Evolutionary conservation across 805 yeast species (phyloP).

Genomic region (Nakazawaea populi): DNA sequence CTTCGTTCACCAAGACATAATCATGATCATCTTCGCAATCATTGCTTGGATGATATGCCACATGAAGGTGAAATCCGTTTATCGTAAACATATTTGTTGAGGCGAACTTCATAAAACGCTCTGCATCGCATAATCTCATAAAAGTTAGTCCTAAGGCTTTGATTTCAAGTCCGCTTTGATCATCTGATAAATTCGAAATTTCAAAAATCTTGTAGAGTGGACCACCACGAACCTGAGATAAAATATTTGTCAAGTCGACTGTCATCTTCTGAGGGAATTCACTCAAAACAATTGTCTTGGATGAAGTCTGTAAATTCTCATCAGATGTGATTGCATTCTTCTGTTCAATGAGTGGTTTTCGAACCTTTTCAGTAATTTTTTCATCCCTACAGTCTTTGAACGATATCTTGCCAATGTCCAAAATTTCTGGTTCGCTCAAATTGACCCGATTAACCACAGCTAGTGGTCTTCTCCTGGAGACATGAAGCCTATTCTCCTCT

Average conservation of each 20-base stretch:
- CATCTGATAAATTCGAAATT: not conserved
- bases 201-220: constrained; percentile 50
- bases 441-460: not conserved
- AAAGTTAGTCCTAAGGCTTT: constrained; percentile 43
- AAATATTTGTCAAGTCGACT: constrained; percentile 24
- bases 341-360: not conserved
- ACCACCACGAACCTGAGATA: constrained; percentile 62
- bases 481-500: not conserved
- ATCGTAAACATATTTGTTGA: constrained; percentile 48
- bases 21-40: constrained; percentile 4
- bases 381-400: too few relatives aligned
- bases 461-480: not conserved
- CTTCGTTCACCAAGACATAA: constrained; percentile 12
- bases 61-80: constrained; percentile 46
- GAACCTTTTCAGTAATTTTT: too few relatives aligned
- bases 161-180: constrained; percentile 20
- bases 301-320: not conserved
- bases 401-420: not conserved
- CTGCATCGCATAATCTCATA: constrained; percentile 46
- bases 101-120: constrained; percentile 44
- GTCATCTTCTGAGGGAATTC: constrained; percentile 29
- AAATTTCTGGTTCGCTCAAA: not conserved
- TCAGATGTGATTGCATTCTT: not conserved
- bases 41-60: constrained; percentile 13
- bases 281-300: constrained; percentile 29